A percentile compares a stretch with the other conserved stretches of the same genome.
Evolutionary conservation across 495 filamentous ascomycete species (phyloP).

Genomic region (Penicillium desertorum): DNA sequence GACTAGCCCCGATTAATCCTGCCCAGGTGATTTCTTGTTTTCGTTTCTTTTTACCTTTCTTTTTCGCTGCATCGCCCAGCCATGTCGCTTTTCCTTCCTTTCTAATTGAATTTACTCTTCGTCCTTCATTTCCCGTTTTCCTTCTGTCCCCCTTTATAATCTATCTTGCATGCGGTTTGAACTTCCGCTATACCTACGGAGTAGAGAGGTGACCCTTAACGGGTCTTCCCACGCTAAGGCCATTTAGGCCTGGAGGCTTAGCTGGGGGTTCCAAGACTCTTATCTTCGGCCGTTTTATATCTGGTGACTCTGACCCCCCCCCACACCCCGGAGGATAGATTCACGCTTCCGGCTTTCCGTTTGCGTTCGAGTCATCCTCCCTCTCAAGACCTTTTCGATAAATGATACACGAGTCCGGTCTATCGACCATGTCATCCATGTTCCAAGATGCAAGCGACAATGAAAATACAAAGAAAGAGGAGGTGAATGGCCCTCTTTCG

Average conservation of each 20-base stretch:
- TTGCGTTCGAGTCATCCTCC: constrained; percentile 15
- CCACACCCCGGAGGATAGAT: constrained; percentile 1
- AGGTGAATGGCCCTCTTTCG: constrained; percentile 2
- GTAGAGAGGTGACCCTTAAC: constrained; percentile 20
- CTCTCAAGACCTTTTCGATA: constrained; percentile 7
- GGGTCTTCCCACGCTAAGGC: constrained; percentile 29
- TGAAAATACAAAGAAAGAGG: constrained; percentile 7
- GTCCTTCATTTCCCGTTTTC: constrained; percentile 9
- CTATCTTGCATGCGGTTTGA: constrained; percentile 6
- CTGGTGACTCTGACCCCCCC: constrained; percentile 2
- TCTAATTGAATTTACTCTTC: constrained; percentile 2
- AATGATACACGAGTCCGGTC: constrained; percentile 24
- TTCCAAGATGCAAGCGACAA: constrained; percentile 11
- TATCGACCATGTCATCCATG: constrained; percentile 20
- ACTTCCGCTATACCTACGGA: constrained; percentile 15
- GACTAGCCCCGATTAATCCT: constrained; percentile 4
- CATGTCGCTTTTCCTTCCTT: constrained; percentile 11
- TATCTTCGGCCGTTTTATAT: constrained; percentile 16
- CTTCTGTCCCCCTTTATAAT: background rate
- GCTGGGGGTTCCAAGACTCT: constrained; percentile 12
- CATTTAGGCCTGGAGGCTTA: constrained; percentile 30
- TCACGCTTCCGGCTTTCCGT: constrained; percentile 4
- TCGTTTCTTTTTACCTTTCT: background rate
- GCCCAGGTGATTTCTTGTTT: background rate
- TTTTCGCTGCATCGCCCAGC: constrained; percentile 4